Evolutionary conservation across 139 green algal species (phyloP).

Genomic region (Chlorella vulgaris): DNA sequence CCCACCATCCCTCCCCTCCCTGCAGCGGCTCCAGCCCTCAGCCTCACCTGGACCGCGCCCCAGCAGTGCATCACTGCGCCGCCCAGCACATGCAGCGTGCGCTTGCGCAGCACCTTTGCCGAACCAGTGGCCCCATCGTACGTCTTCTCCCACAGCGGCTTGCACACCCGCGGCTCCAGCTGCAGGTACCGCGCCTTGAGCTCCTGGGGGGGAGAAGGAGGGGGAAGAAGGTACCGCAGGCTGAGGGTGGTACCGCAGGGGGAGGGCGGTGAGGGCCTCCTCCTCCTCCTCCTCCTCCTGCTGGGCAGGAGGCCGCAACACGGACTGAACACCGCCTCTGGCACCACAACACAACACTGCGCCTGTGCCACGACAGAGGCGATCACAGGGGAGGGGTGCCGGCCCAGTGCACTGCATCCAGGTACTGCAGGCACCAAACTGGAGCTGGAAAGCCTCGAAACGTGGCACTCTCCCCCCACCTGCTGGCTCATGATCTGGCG

Average conservation of each 20-base stretch:
- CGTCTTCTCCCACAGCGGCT: slow-evolving; percentile 39
- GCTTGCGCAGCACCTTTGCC: slow-evolving; percentile 36
- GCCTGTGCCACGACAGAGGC: no score
- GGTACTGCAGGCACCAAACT: no score
- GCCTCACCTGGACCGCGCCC: slow-evolving; percentile 53
- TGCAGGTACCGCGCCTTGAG: slow-evolving; percentile 38
- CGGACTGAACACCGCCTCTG: no score
- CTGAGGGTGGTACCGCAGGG: no score
- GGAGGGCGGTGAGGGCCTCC: no score
- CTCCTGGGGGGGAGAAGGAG: neutral
- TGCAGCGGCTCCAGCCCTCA: no score
- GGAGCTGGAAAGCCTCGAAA: neutral
- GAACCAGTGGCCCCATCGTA: slow-evolving; percentile 38
- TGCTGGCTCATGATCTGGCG: slow-evolving; percentile 20
- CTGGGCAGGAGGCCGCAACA: no score
- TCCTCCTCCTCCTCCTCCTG: no score
- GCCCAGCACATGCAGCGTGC: slow-evolving; percentile 52
- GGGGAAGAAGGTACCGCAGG: neutral
- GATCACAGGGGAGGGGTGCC: no score
- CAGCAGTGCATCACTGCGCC: slow-evolving; percentile 66
- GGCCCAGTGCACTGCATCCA: no score
- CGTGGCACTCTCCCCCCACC: neutral
- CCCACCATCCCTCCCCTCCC: no score
- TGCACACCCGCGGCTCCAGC: slow-evolving; percentile 18
- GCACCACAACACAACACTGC: no score